phyloP scores from a whole-genome alignment of 2,329 filamentous ascomycete genomes.

The Claviceps africana region DNA sequence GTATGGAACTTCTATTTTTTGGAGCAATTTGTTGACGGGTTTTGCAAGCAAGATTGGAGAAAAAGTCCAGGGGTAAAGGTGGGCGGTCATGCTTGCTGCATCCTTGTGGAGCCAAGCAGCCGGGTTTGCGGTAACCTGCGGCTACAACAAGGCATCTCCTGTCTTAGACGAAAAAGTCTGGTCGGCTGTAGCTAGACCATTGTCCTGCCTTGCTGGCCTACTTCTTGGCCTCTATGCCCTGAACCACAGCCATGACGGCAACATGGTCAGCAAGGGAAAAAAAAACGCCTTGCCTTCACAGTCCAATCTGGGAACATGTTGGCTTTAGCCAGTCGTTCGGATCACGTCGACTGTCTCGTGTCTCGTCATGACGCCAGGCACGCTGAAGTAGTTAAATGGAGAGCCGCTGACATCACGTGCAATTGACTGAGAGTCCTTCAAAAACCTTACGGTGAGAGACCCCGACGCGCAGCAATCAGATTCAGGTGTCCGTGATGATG shows the following conservation, averaged over 20 bases:
- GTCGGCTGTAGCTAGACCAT: background rate
- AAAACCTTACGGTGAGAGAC: background rate
- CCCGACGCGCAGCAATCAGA: background rate
- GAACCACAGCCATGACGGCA: background rate
- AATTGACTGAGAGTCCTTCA: background rate
- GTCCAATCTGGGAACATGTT: background rate
- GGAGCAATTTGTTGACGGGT: background rate
- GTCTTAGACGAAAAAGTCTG: background rate
- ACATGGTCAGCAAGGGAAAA: background rate
- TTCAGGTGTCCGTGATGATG: background rate
- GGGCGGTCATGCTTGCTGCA: background rate
- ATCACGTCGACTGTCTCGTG: background rate
- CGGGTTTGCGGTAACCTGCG: background rate
- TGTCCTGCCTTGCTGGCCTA: background rate
- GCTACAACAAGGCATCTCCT: background rate
- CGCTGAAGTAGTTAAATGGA: background rate
- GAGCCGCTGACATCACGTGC: background rate
- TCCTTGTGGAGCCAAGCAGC: background rate
- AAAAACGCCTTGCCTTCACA: background rate
- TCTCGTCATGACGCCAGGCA: background rate
- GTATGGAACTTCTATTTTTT: background rate
- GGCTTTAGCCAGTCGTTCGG: background rate
- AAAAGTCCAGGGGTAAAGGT: background rate
- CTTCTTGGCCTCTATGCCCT: background rate
- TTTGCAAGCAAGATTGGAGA: background rate